These are phyloP conservation scores for Pisolithus marmoratus DNA, from an alignment of 768 basidiomycete species.

Conservation along the genomic window DNA sequence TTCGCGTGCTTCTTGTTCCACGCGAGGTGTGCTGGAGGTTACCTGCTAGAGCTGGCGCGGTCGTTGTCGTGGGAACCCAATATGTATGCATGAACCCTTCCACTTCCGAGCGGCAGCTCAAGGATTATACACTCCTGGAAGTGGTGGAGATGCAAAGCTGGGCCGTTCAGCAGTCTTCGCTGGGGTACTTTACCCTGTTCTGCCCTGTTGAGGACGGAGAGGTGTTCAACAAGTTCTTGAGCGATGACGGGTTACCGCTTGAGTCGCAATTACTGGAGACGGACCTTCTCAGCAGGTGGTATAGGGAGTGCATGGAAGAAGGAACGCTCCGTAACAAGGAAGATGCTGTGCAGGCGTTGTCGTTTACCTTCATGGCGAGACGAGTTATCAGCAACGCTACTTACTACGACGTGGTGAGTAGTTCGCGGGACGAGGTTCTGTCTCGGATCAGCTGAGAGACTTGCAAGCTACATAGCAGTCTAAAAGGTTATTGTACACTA, in stretches of 20 bases:
- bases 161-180: conserved; percentile 58
- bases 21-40: conserved; percentile 84
- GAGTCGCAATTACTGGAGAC: conserved; percentile 72
- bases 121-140: conserved; percentile 77
- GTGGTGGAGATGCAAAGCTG: conserved; percentile 89
- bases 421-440: conserved; percentile 46
- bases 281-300: conserved; percentile 44
- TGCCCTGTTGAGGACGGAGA: conserved; percentile 86
- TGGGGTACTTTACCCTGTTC: conserved; percentile 76
- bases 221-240: conserved; percentile 76
- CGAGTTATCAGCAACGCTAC: conserved; percentile 74
- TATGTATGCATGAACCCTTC: conserved; percentile 51
- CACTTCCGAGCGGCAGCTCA: conserved; percentile 57
- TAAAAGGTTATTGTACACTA: background rate
- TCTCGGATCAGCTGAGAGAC: conserved; percentile 65
- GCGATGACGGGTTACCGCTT: conserved; percentile 75
- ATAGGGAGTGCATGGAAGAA: conserved; percentile 32
- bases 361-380: conserved; percentile 74
- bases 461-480: conserved; percentile 17
- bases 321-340: conserved; percentile 47
- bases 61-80: conserved; percentile 92
- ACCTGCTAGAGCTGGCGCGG: conserved; percentile 76
- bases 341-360: conserved; percentile 68
- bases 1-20: conserved; percentile 78
- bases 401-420: conserved; percentile 63